Base-by-base conservation (phyloP, 1,139 yeast species). In the Blastobotrys buckinghamii region DNA sequence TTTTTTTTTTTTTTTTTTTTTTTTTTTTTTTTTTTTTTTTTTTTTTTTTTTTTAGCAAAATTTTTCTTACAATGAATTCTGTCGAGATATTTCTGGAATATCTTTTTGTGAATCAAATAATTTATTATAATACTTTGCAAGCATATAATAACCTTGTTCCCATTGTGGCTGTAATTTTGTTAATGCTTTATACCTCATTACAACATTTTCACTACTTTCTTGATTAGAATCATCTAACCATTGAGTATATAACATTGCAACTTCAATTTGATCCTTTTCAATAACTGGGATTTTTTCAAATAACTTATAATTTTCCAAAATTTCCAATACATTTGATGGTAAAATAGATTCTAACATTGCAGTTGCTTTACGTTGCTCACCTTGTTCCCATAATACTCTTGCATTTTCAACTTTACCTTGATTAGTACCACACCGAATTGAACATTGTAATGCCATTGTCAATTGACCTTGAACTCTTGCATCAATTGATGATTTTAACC, bases 191-290 rank as follows among this genome's bases (percentile, higher is more conserved):
- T 89, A 94, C 55, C 87, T 86, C 26, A 76, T 75, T 35, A 85
- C 77, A 45, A 92, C 84, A 32, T 82, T 82, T 32, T 76, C 77
- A 6, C 95, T 82, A 9, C 89, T 82, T 32, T 92, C 82, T 62
- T 88, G 94, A 47, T 89, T 92, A 0, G 97, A 86, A 43, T 75
- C 74, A 61, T 89, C 97, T 17, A 89, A 69, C 98, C 98, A 94
- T 52, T 81, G 79, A 0, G 97, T 88, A 61, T 87, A 87, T 51
- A 84, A 81, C 40, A 92, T 69, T 47, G 87, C 86, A 15, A 56
- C 53, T 42, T 55, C 51, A 16, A 62, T 58, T 43, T 56, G 49
- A 13, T 55, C 52, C 27, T 53, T 50, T 8, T 55, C 46, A n/a
- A 58, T 39, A 15, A 39, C 33, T 13, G 48, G 37, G 26, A 49